phyloP scores from a whole-genome alignment of 176 grass and related monocot species.

The Aegilops bicornis region DNA sequence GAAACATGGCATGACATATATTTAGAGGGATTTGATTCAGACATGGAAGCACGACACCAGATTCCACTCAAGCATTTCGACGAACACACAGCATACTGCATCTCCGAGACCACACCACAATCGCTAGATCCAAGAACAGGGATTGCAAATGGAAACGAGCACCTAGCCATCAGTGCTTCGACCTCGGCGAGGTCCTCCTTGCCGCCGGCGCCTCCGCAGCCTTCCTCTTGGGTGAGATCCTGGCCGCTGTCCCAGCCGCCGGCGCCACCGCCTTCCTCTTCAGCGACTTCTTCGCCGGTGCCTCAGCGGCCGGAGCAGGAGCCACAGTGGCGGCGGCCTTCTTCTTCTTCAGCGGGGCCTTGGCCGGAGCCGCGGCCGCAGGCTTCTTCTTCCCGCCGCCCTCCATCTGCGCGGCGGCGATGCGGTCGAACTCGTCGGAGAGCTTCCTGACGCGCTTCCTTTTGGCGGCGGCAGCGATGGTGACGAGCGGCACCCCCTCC shows the following conservation, averaged over 20 bases:
- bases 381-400: constrained; percentile 32
- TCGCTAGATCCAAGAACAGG: not conserved
- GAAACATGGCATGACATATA: not conserved
- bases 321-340: not conserved
- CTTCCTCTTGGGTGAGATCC: constrained; percentile 31
- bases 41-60: not conserved
- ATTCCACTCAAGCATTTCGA: not conserved
- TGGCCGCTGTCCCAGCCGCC: constrained; percentile 32
- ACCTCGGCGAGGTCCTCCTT: not conserved
- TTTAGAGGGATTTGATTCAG: not conserved
- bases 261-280: not conserved
- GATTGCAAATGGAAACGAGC: not conserved
- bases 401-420: constrained; percentile 36
- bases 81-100: not conserved
- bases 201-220: not conserved
- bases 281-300: constrained; percentile 32
- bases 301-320: not conserved
- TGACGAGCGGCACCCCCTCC: constrained; percentile 25
- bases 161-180: constrained; percentile 4
- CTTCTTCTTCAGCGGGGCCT: constrained; percentile 14
- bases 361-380: not conserved
- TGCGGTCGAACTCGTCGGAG: constrained; percentile 62
- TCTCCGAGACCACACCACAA: not conserved
- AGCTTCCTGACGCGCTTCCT: constrained; percentile 65
- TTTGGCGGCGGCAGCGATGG: constrained; percentile 44